Evolutionary conservation across 202 grass and related monocot species (phyloP).

Genomic region (Eragrostis tef): DNA sequence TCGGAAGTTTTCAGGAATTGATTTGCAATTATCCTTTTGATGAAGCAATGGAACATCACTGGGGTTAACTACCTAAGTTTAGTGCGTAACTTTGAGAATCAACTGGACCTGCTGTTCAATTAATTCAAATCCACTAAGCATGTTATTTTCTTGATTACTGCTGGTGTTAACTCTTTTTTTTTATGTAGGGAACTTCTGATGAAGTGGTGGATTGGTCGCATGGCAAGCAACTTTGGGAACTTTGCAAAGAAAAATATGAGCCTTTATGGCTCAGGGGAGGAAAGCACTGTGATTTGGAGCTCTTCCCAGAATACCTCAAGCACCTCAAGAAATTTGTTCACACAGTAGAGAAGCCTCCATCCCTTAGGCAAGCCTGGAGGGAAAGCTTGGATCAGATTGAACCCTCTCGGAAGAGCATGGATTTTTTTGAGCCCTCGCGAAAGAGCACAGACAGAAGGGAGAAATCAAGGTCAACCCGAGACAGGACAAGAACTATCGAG

Average conservation of each 20-base stretch:
- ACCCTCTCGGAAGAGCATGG: constrained; percentile 63
- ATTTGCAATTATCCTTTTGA: constrained; percentile 10
- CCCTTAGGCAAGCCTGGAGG: constrained; percentile 66
- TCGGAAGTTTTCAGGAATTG: neutral
- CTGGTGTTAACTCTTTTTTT: constrained; percentile 20
- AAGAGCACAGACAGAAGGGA: constrained; percentile 67
- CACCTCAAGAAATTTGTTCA: constrained; percentile 75
- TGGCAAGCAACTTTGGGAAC: constrained; percentile 80
- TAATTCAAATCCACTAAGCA: neutral
- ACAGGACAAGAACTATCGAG: constrained; percentile 57
- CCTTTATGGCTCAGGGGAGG: constrained; percentile 84
- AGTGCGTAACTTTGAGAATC: neutral
- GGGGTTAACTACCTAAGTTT: neutral
- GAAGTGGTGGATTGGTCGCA: constrained; percentile 87
- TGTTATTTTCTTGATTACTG: neutral
- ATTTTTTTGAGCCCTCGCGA: constrained; percentile 57
- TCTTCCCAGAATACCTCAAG: constrained; percentile 74
- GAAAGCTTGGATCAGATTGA: constrained; percentile 56
- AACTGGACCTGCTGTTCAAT: neutral
- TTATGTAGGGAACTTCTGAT: constrained; percentile 73
- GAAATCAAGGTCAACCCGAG: constrained; percentile 56
- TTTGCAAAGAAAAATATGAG: constrained; percentile 82
- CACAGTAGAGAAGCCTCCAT: constrained; percentile 66
- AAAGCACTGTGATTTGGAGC: constrained; percentile 85
- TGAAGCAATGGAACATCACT: neutral